Percentiles rank a stretch among this genome's conserved stretches.
These are phyloP conservation scores for Taxawa tesnikishii DNA, from an alignment of 2,329 filamentous ascomycete species.

Conservation along the genomic window DNA sequence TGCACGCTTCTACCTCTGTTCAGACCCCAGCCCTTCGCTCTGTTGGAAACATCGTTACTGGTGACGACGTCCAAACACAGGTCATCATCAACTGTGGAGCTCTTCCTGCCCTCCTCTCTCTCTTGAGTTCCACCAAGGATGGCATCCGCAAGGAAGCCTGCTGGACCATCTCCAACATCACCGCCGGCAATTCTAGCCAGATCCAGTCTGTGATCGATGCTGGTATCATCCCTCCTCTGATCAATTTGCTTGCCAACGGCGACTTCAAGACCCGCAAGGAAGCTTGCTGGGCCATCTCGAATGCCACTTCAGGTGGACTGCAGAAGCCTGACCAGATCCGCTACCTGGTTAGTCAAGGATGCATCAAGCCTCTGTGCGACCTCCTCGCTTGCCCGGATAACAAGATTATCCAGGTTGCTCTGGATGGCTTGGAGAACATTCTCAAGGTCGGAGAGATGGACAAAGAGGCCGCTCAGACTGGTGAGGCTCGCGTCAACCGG, in stretches of 20 bases:
- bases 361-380: constrained; percentile 95
- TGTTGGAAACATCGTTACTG: constrained; percentile 96
- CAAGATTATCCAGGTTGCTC: constrained; percentile 98
- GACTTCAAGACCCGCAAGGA: constrained; percentile 99
- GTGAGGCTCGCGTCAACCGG: constrained; percentile 73
- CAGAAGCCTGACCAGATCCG: constrained; percentile 99
- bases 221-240: constrained; percentile 91
- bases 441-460: constrained; percentile 98
- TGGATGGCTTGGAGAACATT: constrained; percentile 97
- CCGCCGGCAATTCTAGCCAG: constrained; percentile 92
- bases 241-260: constrained; percentile 89
- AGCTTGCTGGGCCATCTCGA: constrained; percentile 98
- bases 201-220: constrained; percentile 95
- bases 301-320: constrained; percentile 90
- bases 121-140: constrained; percentile 94
- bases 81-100: constrained; percentile 98
- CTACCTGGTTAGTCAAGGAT: constrained; percentile 84
- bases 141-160: constrained; percentile 98
- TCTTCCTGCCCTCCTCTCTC: constrained; percentile 79
- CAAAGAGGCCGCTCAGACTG: constrained; percentile 71
- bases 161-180: constrained; percentile 99
- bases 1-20: constrained; percentile 96
- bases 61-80: constrained; percentile 96
- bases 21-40: constrained; percentile 95
- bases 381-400: constrained; percentile 94